Evolutionary conservation across 345 rosid species (phyloP).

Genomic region (Salix brachista): DNA sequence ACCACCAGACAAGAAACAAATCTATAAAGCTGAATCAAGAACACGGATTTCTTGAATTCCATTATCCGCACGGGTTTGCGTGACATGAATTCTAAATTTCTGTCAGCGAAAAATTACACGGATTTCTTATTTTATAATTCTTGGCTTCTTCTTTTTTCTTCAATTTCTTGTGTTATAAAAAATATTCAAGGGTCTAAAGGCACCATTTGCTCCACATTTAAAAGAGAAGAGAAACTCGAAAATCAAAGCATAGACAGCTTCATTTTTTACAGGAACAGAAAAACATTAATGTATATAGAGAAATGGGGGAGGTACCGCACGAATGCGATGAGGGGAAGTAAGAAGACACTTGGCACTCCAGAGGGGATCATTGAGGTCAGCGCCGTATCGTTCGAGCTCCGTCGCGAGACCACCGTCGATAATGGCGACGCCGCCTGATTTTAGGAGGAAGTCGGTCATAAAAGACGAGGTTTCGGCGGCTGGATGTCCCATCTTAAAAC

Average conservation of each 20-base stretch:
- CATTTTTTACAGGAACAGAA: neutral
- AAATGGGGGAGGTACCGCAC: conserved; percentile 28
- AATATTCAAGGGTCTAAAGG: neutral
- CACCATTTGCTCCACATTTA: neutral
- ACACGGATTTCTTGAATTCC: neutral
- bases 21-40: neutral
- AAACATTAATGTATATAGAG: neutral
- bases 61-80: neutral
- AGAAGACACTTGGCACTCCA: conserved; percentile 85
- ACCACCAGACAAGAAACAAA: neutral
- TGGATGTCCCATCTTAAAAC: conserved; percentile 20
- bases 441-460: conserved; percentile 47
- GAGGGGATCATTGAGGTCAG: conserved; percentile 79
- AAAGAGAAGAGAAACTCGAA: neutral
- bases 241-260: neutral
- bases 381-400: conserved; percentile 72
- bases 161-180: neutral
- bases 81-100: neutral
- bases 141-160: neutral
- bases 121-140: neutral
- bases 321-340: conserved; percentile 66
- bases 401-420: conserved; percentile 83
- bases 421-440: conserved; percentile 54
- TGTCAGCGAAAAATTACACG: neutral
- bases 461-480: conserved; percentile 27